Evolutionary conservation across 2,329 filamentous ascomycete species (phyloP), one percentile per base, ranked within the genome.

Genomic region (Hypoxylon sp.): DNA sequence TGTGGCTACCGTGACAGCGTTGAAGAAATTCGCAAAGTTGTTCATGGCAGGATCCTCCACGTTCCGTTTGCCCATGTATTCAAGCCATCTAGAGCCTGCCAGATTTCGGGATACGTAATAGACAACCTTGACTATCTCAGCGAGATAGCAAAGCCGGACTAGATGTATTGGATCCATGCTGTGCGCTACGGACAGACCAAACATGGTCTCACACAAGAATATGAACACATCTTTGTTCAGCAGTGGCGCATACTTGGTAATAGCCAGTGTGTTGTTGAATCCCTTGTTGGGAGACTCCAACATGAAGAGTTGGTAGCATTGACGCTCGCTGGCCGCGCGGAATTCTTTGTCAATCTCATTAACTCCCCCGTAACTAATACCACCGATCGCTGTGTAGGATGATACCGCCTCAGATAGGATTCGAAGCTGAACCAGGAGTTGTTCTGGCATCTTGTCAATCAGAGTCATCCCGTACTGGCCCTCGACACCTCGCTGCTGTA

Each of bases 361-460:
- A 5, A 83, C 78, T 0, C 81, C 79, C 2, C 75, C 77, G 13
- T 80, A 77, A 38, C 84, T 80, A 30, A 93, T 78, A 3, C 84
- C 84, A 1, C 90, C 89, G 51, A 96, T 78, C 1, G 90, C 83
- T 45, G 92, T 81, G 69, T 94, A 97, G 0, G 92, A 92, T 20
- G 88, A 83, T 1, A 90, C 88, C 1, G 92, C 97, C 73, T 97
- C 94, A 1, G 90, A 87, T 16, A 97, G 76, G 19, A 97, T 87
- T 37, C 92, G 89, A 19, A 99, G 78, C 68, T 97, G 91, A 1
- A 90, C 94, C 52, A 99, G 75, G 1, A 84, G 81, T 68, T 96
- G 86, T 48, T 93, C 88, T 0, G 94, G 87, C 41, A 97, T 88
- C 64, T 87, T 91, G 60, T 93, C 88, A 13, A 97, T 72, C 34